A percentile compares a stretch with the other conserved stretches of the same genome.
These are phyloP conservation scores for Starmerella apis DNA, from an alignment of 805 yeast genomes.

Conservation along the genomic window DNA sequence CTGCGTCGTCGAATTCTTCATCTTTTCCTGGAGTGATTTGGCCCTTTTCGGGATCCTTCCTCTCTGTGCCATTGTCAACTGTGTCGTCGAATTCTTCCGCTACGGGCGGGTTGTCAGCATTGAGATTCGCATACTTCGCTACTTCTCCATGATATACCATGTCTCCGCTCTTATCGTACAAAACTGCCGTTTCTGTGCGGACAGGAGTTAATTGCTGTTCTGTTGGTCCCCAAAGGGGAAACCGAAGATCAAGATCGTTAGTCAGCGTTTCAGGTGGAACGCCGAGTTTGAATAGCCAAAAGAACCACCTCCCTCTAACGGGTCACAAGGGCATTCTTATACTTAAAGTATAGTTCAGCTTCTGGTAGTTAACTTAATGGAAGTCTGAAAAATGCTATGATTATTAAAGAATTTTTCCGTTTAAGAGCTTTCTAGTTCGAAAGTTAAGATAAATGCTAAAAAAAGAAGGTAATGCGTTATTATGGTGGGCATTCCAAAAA, in stretches of 20 bases:
- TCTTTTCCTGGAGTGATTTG: no score
- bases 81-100: not conserved
- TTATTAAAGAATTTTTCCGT: not conserved
- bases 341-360: no score
- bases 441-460: not conserved
- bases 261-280: not conserved
- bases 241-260: not conserved
- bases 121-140: not conserved
- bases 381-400: not conserved
- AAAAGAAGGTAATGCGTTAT: not conserved
- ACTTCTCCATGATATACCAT: no score
- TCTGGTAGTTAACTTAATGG: not conserved
- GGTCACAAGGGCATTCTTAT: no score
- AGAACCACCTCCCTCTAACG: no score
- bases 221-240: slow-evolving; percentile 5
- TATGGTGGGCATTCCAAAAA: not conserved
- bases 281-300: no score
- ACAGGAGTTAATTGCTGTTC: no score
- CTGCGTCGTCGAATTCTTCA: no score
- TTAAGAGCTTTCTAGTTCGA: not conserved
- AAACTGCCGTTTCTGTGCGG: no score
- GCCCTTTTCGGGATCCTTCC: not conserved
- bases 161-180: no score
- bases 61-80: not conserved
- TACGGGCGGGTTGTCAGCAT: not conserved